Evolutionary conservation across 2,329 filamentous ascomycete species (phyloP), one percentile per base, ranked within the genome.

Genomic region (Gnomoniopsis smithogilvyi): DNA sequence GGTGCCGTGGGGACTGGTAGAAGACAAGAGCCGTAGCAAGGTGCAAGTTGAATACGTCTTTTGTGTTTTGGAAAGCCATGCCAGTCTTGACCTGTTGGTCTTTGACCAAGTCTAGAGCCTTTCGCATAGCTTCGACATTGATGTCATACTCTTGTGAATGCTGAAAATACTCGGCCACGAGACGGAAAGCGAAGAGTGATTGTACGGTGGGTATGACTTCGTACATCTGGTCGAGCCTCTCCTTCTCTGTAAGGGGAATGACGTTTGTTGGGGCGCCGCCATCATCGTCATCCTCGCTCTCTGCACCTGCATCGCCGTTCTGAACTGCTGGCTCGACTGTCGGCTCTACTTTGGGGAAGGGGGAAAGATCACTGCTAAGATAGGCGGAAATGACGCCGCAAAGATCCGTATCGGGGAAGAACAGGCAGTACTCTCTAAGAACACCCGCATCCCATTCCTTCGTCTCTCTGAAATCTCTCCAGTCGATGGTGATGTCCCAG

Each of bases 401-500:
- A 8, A 98, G 80, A 33, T 95, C 93, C 59, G 87, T 87, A 3
- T 92, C 87, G 0, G 93, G 92, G 66, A 99, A 99, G 65, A 95
- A 87, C 3, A 81, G 78, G 63, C 91, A 89, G 69, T 94, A 99
- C 64, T 92, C 87, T 56, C 88, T 82, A 24, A 99, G 76, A n/a
- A 94, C 78, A 47, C 84, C 85, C 47, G 85, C 82, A 68, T 98
- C 93, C 78, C 92, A 89, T 26, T 91, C 84, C n/a, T 81, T 78
- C 51, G 95, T 82, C 50, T 84, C 84, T 66, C 90, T 86, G 46
- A 86, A 78, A 71, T 97, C 93, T 65, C 90, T 84, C 90, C 94
- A 98, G 69, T 98, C 91, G 60, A 99, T 80, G 33, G 90, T 83
- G 62, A 97, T 88, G 67, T 92, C 89, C 96, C 96, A 99, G 0